Conservation (phyloP, 2,329 filamentous ascomycete species). For the Pyricularia sp. region DNA sequence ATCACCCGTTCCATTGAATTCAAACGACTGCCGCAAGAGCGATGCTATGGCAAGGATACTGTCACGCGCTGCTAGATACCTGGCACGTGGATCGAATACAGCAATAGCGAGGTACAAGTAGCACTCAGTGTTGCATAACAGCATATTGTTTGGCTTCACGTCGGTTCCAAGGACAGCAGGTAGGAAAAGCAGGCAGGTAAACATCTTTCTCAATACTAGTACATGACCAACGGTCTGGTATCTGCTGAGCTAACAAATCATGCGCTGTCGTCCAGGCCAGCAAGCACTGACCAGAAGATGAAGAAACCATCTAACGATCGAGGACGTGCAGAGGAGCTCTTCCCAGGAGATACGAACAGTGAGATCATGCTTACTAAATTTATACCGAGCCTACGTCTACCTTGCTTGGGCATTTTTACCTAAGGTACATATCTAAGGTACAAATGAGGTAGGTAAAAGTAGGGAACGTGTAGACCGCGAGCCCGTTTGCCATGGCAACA, state of each 20-base stretch:
- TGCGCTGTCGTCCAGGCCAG: not conserved
- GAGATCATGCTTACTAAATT: not conserved
- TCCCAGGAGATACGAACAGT: not conserved
- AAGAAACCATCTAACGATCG: not conserved
- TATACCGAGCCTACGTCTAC: not conserved
- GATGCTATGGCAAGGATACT: not conserved
- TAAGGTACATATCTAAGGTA: not conserved
- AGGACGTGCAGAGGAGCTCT: no score
- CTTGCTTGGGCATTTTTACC: not conserved
- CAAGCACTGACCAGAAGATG: not conserved
- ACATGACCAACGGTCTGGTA: not conserved
- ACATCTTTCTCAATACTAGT: not conserved
- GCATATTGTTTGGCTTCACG: not conserved
- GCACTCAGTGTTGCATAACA: not conserved
- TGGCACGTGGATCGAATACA: not conserved
- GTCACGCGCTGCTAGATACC: not conserved
- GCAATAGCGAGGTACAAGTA: not conserved
- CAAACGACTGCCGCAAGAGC: not conserved
- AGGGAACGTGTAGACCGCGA: not conserved
- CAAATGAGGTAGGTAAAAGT: no score
- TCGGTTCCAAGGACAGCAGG: not conserved
- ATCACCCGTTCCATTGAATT: not conserved
- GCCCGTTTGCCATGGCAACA: not conserved
- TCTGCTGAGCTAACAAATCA: not conserved
- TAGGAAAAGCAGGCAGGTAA: not conserved